phyloP scores from a whole-genome alignment of 2,329 filamentous ascomycete species.

The Xylaria sp. region DNA sequence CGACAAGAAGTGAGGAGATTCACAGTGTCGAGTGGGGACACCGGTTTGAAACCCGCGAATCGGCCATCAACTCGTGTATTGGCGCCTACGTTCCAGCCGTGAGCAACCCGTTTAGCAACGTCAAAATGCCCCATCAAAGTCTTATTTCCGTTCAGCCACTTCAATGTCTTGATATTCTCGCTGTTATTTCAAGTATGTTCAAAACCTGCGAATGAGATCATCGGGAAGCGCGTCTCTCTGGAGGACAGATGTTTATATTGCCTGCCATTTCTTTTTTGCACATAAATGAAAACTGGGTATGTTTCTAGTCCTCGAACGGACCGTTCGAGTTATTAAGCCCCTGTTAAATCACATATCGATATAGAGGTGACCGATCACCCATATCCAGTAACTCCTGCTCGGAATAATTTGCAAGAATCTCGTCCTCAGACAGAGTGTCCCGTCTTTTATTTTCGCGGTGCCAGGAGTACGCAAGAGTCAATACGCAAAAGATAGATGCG shows the following conservation, averaged over 20 bases:
- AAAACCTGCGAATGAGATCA: constrained; percentile 19
- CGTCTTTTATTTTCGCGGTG: background rate
- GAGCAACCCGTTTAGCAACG: too few relatives aligned
- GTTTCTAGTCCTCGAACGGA: background rate
- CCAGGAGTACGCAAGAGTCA: background rate
- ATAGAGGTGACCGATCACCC: background rate
- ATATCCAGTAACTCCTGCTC: constrained; percentile 12
- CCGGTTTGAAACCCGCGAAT: too few relatives aligned
- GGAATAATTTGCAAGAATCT: background rate
- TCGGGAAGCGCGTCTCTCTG: background rate
- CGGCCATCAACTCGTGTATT: too few relatives aligned
- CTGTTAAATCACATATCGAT: background rate
- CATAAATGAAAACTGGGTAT: too few relatives aligned
- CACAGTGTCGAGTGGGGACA: background rate
- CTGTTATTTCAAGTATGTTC: background rate
- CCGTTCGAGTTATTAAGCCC: background rate
- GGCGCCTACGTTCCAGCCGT: too few relatives aligned
- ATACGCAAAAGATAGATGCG: background rate
- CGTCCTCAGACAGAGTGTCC: background rate
- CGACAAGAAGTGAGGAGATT: too few relatives aligned
- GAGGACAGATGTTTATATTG: too few relatives aligned
- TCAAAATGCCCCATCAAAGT: too few relatives aligned
- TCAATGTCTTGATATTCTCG: background rate
- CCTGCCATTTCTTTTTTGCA: too few relatives aligned
- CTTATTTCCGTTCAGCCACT: too few relatives aligned